Percentiles rank a stretch among this genome's conserved stretches.
phyloP scores from a whole-genome alignment of 257 asterid species.

The Linderniella brevidens region DNA sequence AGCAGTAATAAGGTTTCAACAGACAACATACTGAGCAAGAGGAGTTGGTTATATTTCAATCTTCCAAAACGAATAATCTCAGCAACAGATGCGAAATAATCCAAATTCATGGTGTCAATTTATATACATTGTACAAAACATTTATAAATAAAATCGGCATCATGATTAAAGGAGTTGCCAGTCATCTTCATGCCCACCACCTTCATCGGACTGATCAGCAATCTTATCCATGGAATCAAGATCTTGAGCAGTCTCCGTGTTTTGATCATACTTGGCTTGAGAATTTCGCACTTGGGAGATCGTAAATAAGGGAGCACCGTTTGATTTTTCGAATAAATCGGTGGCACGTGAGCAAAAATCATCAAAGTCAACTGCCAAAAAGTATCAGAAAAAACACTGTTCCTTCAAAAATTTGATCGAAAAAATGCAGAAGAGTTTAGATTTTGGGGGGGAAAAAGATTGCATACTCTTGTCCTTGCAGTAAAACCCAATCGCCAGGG shows the following conservation, averaged over 20 bases:
- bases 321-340: conserved; percentile 42
- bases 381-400: not conserved
- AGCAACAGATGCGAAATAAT: no score
- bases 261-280: conserved; percentile 12
- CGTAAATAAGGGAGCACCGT: conserved; percentile 88
- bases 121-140: no score
- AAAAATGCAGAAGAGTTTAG: not conserved
- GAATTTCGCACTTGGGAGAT: conserved; percentile 34
- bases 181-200: conserved; percentile 58
- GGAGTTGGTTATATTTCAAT: no score
- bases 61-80: no score
- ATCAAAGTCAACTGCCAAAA: conserved; percentile 59
- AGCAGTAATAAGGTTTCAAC: no score
- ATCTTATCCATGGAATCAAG: conserved; percentile 13
- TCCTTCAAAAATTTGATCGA: not conserved
- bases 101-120: no score
- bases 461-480: conserved; percentile 59
- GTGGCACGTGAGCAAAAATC: conserved; percentile 64
- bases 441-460: not conserved
- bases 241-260: conserved; percentile 13
- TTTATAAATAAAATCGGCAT: no score
- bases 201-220: conserved; percentile 7
- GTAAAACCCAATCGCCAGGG: conserved; percentile 82
- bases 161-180: conserved; percentile 73
- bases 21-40: no score